Base-by-base conservation (phyloP, 345 rosid species). In the Trapa incisa region DNA sequence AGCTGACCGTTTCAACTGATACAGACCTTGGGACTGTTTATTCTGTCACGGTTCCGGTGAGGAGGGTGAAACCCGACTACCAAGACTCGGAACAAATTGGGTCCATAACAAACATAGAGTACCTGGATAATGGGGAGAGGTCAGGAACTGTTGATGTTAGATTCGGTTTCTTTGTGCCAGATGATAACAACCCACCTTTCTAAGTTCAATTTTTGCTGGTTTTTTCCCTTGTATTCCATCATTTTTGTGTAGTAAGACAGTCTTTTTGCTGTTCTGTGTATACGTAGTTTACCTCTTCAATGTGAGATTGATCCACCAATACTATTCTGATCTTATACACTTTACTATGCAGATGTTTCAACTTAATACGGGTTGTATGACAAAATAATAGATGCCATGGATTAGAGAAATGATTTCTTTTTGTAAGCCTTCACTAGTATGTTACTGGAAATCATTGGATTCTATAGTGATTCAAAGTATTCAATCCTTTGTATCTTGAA, bases 11-110 rank as follows among this genome's bases (percentile, higher is more conserved):
- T 41, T 84, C 90, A 1, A 77, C 97, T 3, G 98, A 93, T 58
- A 70, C 87, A 48, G 98, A 90, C 72, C 83, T 91, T 1, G 97
- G 99, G 37, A 94, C 97, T 0, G 81, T 94, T 41, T 94, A 91
- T 84, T 94, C 99, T 0, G 97, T 94, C 71, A 87, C 89, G 0
- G 97, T 94, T 66, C 99, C 97, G 39, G 89, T 94, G 47, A 83
- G 97, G 41, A 85, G 97, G 72, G 97, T 91, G 74, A 91, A 84
- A 84, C 84, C 91, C 52, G 95, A 83, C 75, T 83, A 94, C 80
- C 97, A 79, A 22, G 96, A 80, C 1, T 69, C 65, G 39, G 87
- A 87, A 37, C 95, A 86, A 69, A 68, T 38, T 47, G 93, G 93
- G 57, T 54, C 86, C 0, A 89, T 91, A 74, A 79, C 89, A 6